Conservation (phyloP, 768 basidiomycete genomes). For the Gelatoporia subvermispora region DNA sequence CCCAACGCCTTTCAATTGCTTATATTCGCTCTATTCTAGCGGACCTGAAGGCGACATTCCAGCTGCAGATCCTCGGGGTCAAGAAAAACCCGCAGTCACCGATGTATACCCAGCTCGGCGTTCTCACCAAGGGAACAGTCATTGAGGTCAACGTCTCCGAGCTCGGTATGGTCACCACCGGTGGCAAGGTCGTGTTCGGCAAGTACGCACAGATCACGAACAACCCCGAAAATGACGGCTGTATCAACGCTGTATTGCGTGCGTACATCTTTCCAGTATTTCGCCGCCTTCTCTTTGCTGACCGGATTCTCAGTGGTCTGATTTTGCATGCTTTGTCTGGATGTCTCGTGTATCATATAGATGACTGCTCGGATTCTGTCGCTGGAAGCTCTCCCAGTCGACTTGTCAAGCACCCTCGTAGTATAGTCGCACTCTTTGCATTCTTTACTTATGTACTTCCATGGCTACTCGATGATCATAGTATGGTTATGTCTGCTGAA, state of each 20-base stretch:
- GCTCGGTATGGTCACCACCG: conserved; percentile 93
- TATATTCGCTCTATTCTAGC: conserved; percentile 45
- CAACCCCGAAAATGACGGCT: conserved; percentile 95
- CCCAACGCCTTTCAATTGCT: neutral
- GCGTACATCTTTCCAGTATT: conserved; percentile 23
- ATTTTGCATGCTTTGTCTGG: neutral
- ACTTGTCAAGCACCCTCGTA: too few species aligned
- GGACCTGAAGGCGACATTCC: conserved; percentile 97
- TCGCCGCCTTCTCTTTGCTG: neutral
- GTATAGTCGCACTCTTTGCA: too few species aligned
- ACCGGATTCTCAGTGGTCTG: conserved; percentile 11
- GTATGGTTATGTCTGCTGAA: too few species aligned
- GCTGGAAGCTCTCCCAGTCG: too few species aligned
- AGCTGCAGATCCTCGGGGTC: conserved; percentile 93
- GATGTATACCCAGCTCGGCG: conserved; percentile 94
- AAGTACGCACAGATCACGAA: conserved; percentile 94
- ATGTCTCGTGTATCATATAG: conserved; percentile 5
- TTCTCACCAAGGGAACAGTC: conserved; percentile 97
- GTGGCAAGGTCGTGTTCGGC: conserved; percentile 91
- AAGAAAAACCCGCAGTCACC: conserved; percentile 99
- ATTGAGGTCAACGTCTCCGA: conserved; percentile 99
- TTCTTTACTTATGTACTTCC: too few species aligned
- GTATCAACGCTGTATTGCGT: conserved; percentile 93
- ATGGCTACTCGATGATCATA: too few species aligned
- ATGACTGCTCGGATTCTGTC: too few species aligned